Base-by-base conservation (phyloP, 441 rosid genomes). In the Eutrema salsugineum region DNA sequence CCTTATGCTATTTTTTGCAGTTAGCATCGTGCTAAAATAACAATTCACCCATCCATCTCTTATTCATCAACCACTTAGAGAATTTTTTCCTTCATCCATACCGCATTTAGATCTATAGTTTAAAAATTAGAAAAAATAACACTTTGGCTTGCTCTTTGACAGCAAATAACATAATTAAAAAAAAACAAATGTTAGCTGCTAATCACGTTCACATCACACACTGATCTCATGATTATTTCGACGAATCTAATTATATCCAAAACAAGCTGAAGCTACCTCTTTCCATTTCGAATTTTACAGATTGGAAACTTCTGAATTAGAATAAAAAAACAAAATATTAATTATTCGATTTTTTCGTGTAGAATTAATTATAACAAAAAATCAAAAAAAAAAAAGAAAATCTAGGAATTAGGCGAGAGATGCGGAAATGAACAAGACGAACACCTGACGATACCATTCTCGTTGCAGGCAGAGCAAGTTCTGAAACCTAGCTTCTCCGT, bases 391-490 rank as follows among this genome's bases (percentile, higher is more conserved):
- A 19, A 43, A 16, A 35, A 49, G 3, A 30, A 35, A 43, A 33
- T 14, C 72, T 44, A 74, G 36, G 46, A 70, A 77, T 69, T 66
- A 38, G 72, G 63, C 43, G 73, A 20, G n/a, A 75, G 79, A 36
- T 77, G 74, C 8, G 81, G 79, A 63, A 60, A 82, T 15, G 85
- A 79, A 78, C 94, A 88, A 72, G 89, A 81, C 4, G 80, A 76
- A 87, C 94, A 88, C 83, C 89, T 81, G 75, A 81, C 77, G 38
- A 88, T 80, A 22, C 94, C 94, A 66, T 85, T 83, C 78, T 81
- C 91, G 40, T 88, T 88, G 67, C 94, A 88, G 14, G 22, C 40
- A 17, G 64, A 66, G 71, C 94, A 88, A 2, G 78, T 59, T 76
- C 80, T 73, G 75, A 88, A 86, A 57, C 89, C 87, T 30, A 70